Evolutionary conservation across 208 protist genomes (phyloP), one percentile per base, ranked within the genome.

Genomic region (Trypanosoma caninum): DNA sequence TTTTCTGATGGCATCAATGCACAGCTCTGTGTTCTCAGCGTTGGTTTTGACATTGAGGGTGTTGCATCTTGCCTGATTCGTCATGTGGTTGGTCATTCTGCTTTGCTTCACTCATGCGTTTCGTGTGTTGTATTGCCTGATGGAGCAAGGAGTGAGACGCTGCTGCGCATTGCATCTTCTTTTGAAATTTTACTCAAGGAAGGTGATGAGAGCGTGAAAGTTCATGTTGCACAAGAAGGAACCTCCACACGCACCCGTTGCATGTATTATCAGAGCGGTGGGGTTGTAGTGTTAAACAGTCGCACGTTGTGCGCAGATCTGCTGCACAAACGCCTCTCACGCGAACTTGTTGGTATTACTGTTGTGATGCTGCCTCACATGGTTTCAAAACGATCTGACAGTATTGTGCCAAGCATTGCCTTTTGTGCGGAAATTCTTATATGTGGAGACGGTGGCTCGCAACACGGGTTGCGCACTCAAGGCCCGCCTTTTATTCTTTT

Each of bases 51-150:
- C 44, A 22, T 81, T 7, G 79, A 89, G 27, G 51, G 73, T 40
- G 78, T 89, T 0, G 67, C 72, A 7, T 67, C 79, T 23, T 18
- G 61, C 34, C 55, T 65, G n/a, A 34, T 67, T 13, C 59, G 38
- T 41, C 40, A 42, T n/a, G 37, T 59, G n/a, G 35, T 57, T 8
- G 8, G 14, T 7, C 18, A n/a, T 13, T n/a, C 42, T 20, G 37
- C 56, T 14, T 62, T 56, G 27, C 20, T 72, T 96, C 41, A 80
- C 96, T 4, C 82, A 87, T 56, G 96, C 94, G 11, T 74, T 98
- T 30, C 96, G 2, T 70, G 54, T 59, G 84, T 99, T 13, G 87
- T 99, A 2, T 84, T 98, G 14, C 99, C 99, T 38, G 72, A 99
- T 7, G 84, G 94, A 8, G 40, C 76, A 7, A 45, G 44, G 2